Evolutionary conservation across 1,284 basidiomycete genomes (phyloP).

Genomic region (Lentinus polychrous): DNA sequence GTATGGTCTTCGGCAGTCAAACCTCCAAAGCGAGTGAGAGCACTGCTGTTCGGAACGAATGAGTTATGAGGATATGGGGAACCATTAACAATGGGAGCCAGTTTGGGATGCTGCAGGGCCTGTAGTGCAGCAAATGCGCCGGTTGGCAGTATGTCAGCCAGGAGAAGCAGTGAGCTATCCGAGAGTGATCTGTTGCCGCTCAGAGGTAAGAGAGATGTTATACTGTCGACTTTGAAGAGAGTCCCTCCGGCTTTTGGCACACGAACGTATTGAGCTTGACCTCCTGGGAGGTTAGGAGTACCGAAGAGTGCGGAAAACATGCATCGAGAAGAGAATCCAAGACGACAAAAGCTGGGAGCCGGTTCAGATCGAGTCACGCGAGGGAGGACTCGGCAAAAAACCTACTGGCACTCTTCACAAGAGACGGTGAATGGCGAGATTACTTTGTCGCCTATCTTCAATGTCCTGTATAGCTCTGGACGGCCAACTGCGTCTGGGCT

Average conservation of each 20-base stretch:
- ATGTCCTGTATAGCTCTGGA: slow-evolving; percentile 55
- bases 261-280: slow-evolving; percentile 83
- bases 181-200: slow-evolving; percentile 25
- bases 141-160: slow-evolving; percentile 79
- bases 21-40: slow-evolving; percentile 14
- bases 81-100: slow-evolving; percentile 48
- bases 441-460: slow-evolving; percentile 79
- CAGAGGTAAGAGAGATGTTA: slow-evolving; percentile 28
- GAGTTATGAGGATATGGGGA: slow-evolving; percentile 49
- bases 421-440: slow-evolving; percentile 82
- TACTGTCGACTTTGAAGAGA: slow-evolving; percentile 58
- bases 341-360: slow-evolving; percentile 58
- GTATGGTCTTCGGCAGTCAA: slow-evolving; percentile 33
- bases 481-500: slow-evolving; percentile 35
- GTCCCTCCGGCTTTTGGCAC: slow-evolving; percentile 78
- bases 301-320: slow-evolving; percentile 65
- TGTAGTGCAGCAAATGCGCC: slow-evolving; percentile 73
- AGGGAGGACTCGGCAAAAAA: slow-evolving; percentile 9
- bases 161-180: slow-evolving; percentile 60
- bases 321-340: slow-evolving; percentile 77
- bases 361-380: not conserved
- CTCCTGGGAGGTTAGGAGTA: slow-evolving; percentile 66
- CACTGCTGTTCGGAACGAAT: slow-evolving; percentile 18
- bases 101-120: slow-evolving; percentile 64
- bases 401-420: slow-evolving; percentile 77